Evolutionary conservation across 1,284 basidiomycete genomes (phyloP), one percentile per base, ranked within the genome.

Genomic region (Pyrrhoderma lamaoense): DNA sequence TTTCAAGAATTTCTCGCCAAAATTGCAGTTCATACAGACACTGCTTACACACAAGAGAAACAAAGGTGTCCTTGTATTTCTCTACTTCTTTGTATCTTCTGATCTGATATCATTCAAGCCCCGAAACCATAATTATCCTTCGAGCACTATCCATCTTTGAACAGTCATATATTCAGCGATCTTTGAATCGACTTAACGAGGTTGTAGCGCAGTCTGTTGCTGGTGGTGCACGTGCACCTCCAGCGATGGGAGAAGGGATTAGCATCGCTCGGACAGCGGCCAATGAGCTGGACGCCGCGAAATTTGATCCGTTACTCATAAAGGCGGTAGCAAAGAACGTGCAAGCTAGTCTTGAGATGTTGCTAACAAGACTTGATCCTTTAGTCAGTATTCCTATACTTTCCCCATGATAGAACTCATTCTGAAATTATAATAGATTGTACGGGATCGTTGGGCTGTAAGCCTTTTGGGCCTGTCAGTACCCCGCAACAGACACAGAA

Each of bases 1-100:
- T 93, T 98, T 66, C 93, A 98, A 51, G 92, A 93, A 38, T 95
- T 98, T 67, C 97, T 98, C 64, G 82, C 87, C 16, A 93, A 93
- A 65, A 93, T 97, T 45, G 82, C 91, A 0, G 85, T 96, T 3
- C 89, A 96, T 61, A 96, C 94, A 0, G 93, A 97, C 64, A 95
- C 94, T 0, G 72, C 89, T 3, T 98, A 98, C 64, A 85, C 82
- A 0, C 76, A 82, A 45, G 74, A 77, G 4, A 77, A 87, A 47
- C 94, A 97, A 68, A 93, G 89, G 90, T 89, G 50, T 89, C 50
- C 59, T 27, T 45, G 44, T n/a, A 42, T 45, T 25, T 44, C 8
- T 16, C 22, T 55, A 27, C 47, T 19, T 21, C 38, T 40, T 45
- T 19, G 3, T 25, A 34, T 40, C 22, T 4, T 16, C 7, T 40